Evolutionary conservation across 75 land plant genomes (phyloP).

Genomic region (Pseudotsuga menziesii): DNA sequence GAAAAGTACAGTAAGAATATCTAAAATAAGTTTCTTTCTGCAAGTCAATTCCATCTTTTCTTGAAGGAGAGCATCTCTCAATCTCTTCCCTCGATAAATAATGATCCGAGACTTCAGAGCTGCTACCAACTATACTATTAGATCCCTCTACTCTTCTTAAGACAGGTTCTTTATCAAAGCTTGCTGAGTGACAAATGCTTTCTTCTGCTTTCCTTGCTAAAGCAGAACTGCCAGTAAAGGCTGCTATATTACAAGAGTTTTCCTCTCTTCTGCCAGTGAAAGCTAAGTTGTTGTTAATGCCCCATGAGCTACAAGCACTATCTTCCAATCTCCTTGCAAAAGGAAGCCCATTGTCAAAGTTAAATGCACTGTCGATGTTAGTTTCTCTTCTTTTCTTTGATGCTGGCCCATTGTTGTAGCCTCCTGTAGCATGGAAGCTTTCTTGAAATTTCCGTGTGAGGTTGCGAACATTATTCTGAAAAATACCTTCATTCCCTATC

Average conservation of each 20-base stretch:
- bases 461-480: constrained; percentile 4
- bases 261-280: neutral
- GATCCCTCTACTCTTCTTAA: neutral
- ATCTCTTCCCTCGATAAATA: constrained; percentile 72
- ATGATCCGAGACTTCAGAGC: constrained; percentile 8
- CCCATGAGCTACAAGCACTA: neutral
- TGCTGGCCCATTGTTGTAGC: neutral
- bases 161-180: neutral
- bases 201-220: neutral
- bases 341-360: neutral
- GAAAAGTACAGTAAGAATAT: constrained; percentile 56
- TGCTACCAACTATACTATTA: neutral
- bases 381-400: constrained; percentile 5
- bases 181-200: neutral
- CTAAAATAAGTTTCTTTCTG: constrained; percentile 45
- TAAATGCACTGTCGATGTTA: neutral
- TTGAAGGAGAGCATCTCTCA: constrained; percentile 63
- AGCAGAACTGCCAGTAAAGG: neutral
- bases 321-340: constrained; percentile 2
- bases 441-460: constrained; percentile 11
- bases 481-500: neutral
- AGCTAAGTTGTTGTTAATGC: neutral
- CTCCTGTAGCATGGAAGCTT: neutral
- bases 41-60: constrained; percentile 70
- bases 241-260: neutral